Evolutionary conservation across 305 asterid genomes (phyloP).

Genomic region (Salvia sclarea): DNA sequence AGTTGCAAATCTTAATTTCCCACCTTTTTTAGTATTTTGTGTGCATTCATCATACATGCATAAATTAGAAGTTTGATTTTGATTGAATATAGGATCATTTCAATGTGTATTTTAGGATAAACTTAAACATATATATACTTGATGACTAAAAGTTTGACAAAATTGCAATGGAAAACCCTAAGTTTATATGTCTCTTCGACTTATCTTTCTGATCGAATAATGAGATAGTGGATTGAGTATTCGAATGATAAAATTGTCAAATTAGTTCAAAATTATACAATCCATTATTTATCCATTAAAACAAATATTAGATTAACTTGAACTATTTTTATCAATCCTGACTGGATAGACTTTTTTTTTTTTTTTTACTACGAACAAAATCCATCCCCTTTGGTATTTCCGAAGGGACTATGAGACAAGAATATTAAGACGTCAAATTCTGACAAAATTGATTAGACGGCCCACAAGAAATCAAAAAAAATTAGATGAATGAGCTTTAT

Average conservation of each 20-base stretch:
- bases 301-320: too few species aligned
- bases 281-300: too few species aligned
- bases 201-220: background rate
- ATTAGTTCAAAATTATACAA: too few species aligned
- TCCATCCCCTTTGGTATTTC: background rate
- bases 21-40: background rate
- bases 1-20: slow-evolving; percentile 15
- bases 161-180: background rate
- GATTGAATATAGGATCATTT: background rate
- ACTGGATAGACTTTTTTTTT: background rate
- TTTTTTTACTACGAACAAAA: background rate
- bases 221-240: too few species aligned
- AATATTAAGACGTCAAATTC: background rate
- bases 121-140: background rate
- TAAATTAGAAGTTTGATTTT: background rate
- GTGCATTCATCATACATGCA: background rate
- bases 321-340: too few species aligned
- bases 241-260: too few species aligned
- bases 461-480: slow-evolving; percentile 14
- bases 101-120: background rate
- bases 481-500: background rate
- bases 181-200: background rate
- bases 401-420: background rate
- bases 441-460: background rate
- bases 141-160: background rate